Evolutionary conservation across 2,329 filamentous ascomycete genomes (phyloP), one percentile per base, ranked within the genome.

Genomic region (Aspergillus unguis): DNA sequence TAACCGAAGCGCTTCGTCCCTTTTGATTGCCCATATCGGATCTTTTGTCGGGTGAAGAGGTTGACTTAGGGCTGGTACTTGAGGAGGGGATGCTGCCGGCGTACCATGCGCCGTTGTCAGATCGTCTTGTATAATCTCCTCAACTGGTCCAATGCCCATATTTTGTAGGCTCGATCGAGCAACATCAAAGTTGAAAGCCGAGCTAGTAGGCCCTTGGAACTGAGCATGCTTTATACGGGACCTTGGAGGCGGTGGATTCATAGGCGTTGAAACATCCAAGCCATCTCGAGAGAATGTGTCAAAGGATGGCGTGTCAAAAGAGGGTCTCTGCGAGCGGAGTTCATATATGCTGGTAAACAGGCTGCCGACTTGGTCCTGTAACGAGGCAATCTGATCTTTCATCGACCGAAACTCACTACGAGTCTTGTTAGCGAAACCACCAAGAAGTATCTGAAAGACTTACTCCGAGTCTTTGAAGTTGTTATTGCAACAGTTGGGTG

Each of bases 401-500:
- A 96, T 90, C 35, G 85, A 81, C 65, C 85, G 88, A 77, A 91
- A 96, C 69, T 96, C 92, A 7, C 79, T 82, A 23, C 17, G 33
- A 51, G 35, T 36, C 27, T 38, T 17, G 27, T 60, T 41, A 59
- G 57, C 44, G 11, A 17, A 26, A 40, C 23, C 42, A 27, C n/a
- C 11, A 36, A 7, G 23, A 25, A 31, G 43, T 8, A 37, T 35
- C n/a, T 29, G 9, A 3, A 6, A 17, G 3, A 17, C 77, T 54
- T 69, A 81, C 77, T 95, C 89, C 43, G 90, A 91, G 64, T 96
- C 92, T 71, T 92, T 94, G 79, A 96, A 91, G 70, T 83, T 90
- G 75, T 84, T 92, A 57, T 72, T 77, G 69, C 83, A 85, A 74
- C 84, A 86, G 64, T 86, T 86, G 4, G 83, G 82, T 55, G 83